phyloP scores from a whole-genome alignment of 192 early-diverging fungal genomes.

The Backusella circina region DNA sequence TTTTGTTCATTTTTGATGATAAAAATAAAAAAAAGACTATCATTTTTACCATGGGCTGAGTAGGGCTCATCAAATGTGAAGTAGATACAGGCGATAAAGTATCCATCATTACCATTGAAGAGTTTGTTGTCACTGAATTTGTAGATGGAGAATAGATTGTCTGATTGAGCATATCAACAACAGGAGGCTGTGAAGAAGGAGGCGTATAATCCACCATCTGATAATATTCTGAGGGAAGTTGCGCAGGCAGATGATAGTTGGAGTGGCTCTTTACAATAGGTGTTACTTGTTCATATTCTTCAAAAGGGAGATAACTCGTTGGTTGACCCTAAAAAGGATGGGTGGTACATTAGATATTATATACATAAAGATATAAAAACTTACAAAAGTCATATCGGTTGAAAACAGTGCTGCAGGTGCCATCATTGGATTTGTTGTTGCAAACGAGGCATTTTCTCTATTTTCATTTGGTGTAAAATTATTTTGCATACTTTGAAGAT shows the following conservation, averaged over 20 bases:
- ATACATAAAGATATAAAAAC: not conserved
- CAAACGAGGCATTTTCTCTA: conserved; percentile 11
- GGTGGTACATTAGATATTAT: not conserved
- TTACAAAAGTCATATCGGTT: not conserved
- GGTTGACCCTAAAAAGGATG: conserved; percentile 1
- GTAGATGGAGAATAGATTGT: conserved; percentile 6
- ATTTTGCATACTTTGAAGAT: conserved; percentile 2
- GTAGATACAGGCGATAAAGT: not conserved
- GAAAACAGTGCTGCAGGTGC: conserved; percentile 7
- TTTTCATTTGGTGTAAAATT: conserved; percentile 1
- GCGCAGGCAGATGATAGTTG: not conserved
- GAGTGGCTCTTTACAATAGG: conserved; percentile 1
- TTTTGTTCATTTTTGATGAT: not conserved
- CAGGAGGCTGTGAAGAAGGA: not conserved
- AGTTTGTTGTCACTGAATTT: conserved; percentile 10
- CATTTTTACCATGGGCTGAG: conserved; percentile 7
- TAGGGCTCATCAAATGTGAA: conserved; percentile 7
- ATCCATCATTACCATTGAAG: conserved; percentile 7
- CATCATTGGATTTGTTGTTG: not conserved
- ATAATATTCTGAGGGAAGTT: not conserved
- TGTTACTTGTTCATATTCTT: not conserved
- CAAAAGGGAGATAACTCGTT: conserved; percentile 1
- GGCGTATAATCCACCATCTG: not conserved
- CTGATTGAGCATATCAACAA: not conserved
- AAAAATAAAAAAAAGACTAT: not conserved